Percentiles rank a stretch among this genome's conserved stretches.
Evolutionary conservation across 352 stramenopile species (phyloP).

Genomic region (Phytophthora multivora): DNA sequence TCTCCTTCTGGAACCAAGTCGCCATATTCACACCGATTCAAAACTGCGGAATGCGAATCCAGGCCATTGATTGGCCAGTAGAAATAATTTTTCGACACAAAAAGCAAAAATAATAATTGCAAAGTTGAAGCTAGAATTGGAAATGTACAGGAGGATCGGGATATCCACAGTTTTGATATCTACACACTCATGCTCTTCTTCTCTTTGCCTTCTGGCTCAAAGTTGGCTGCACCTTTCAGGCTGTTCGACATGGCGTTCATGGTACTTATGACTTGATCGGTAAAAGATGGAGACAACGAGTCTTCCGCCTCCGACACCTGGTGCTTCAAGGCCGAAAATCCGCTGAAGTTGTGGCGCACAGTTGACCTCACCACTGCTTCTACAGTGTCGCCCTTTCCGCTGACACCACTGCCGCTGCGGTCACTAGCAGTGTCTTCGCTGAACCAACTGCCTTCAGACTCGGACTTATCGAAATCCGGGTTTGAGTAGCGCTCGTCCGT

Average conservation of each 20-base stretch:
- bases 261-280: conserved; percentile 11
- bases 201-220: neutral
- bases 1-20: conserved; percentile 90
- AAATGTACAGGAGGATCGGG: too few species aligned
- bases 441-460: conserved; percentile 17
- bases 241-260: conserved; percentile 19
- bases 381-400: conserved; percentile 12
- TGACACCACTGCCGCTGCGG: neutral
- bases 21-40: conserved; percentile 35
- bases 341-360: conserved; percentile 23
- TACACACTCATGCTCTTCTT: conserved; percentile 18
- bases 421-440: conserved; percentile 7
- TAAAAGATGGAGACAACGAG: conserved; percentile 16
- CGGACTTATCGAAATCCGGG: conserved; percentile 2
- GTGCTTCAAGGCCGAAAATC: conserved; percentile 24
- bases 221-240: conserved; percentile 11
- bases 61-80: conserved; percentile 3
- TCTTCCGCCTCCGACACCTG: conserved; percentile 20
- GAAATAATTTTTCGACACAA: neutral
- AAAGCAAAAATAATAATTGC: neutral
- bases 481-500: neutral
- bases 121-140: neutral
- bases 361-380: conserved; percentile 22
- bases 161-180: too few species aligned
- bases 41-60: neutral